A percentile compares a stretch with the other conserved stretches of the same genome.
phyloP scores from a whole-genome alignment of 129 eudicot genomes.

The Tagetes erecta region DNA sequence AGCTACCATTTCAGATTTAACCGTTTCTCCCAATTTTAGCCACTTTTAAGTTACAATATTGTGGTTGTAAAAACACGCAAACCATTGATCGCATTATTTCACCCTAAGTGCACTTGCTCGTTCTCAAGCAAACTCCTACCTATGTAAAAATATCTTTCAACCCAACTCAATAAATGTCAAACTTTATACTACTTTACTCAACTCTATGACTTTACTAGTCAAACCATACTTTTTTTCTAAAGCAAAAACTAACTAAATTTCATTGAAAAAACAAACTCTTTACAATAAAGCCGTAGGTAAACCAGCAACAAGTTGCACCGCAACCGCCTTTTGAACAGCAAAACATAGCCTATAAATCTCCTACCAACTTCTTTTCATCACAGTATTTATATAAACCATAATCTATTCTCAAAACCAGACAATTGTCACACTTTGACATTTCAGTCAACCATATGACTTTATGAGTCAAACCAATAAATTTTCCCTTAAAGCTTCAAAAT shows the following conservation, averaged over 20 bases:
- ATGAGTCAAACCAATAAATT: no score
- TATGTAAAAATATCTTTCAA: neutral
- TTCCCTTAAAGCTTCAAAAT: neutral
- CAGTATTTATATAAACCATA: neutral
- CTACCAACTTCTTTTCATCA: slow-evolving; percentile 7
- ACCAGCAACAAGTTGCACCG: no score
- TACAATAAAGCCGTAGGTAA: no score
- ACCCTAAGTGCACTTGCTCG: neutral
- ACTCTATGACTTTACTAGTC: neutral
- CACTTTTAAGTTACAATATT: neutral
- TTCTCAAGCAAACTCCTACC: neutral
- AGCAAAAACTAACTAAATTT: neutral
- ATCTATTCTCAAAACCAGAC: neutral
- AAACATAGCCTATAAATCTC: no score
- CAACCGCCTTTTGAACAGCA: no score
- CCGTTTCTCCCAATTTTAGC: neutral
- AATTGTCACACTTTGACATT: no score
- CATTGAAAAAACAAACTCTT: no score
- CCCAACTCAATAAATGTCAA: slow-evolving; percentile 5
- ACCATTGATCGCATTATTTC: neutral
- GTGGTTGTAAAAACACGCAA: neutral
- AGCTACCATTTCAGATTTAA: neutral
- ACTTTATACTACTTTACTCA: slow-evolving; percentile 13
- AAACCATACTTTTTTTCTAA: slow-evolving; percentile 6
- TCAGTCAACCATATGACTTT: no score